phyloP scores from a whole-genome alignment of 75 land plant genomes.

The Cupressus sempervirens region DNA sequence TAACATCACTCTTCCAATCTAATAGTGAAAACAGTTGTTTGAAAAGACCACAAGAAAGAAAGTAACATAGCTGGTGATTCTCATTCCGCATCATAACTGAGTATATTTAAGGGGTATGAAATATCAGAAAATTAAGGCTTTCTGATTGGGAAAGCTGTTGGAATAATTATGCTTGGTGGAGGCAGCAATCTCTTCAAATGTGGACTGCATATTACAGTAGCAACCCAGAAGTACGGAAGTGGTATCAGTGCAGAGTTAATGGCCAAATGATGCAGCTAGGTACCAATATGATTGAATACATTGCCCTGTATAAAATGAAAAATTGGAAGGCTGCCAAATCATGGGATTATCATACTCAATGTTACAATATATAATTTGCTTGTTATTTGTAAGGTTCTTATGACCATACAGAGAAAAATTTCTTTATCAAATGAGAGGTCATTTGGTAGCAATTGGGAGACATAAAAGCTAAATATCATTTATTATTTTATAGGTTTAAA shows the following conservation, averaged over 20 bases:
- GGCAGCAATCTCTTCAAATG: not conserved
- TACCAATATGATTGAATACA: not conserved
- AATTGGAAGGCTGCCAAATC: not conserved
- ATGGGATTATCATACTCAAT: not conserved
- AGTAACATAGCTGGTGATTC: not conserved
- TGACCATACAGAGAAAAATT: not conserved
- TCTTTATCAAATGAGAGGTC: not conserved
- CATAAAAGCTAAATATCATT: not conserved
- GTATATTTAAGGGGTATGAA: not conserved
- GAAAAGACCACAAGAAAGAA: too few species aligned
- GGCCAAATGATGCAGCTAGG: not conserved
- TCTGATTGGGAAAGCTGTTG: not conserved
- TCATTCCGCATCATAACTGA: not conserved
- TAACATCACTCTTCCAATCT: too few species aligned
- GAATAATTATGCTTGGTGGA: not conserved
- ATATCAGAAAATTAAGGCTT: not conserved
- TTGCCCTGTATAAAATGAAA: slow-evolving; percentile 37
- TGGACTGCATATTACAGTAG: not conserved
- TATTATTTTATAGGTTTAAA: not conserved
- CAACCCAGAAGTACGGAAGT: not conserved
- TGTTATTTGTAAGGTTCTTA: not conserved
- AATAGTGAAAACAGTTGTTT: too few species aligned
- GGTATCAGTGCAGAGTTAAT: not conserved
- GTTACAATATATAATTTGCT: not conserved
- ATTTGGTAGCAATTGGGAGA: not conserved